Evolutionary conservation across 495 filamentous ascomycete species (phyloP).

Genomic region (Cladorrhinum samala): DNA sequence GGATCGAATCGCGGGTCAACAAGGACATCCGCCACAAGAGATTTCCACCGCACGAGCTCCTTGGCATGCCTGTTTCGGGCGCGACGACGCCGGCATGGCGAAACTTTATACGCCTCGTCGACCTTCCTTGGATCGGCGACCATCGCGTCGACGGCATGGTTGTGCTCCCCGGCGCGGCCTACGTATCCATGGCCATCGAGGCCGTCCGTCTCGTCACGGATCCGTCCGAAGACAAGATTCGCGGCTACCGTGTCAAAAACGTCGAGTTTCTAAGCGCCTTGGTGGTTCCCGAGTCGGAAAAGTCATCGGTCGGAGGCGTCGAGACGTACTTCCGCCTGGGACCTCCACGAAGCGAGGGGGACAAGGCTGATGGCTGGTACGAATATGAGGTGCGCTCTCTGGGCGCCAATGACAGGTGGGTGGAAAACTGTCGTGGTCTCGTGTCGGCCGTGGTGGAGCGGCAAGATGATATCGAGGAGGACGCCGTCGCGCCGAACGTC

Average conservation of each 20-base stretch:
- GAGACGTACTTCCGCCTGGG: not conserved
- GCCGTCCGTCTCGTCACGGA: constrained; percentile 32
- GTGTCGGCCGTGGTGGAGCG: too few species aligned
- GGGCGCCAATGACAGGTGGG: too few species aligned
- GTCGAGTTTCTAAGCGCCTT: not conserved
- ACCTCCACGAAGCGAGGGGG: not conserved
- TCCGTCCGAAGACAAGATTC: constrained; percentile 5
- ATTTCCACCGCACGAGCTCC: constrained; percentile 37
- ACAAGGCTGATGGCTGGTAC: constrained; percentile 1
- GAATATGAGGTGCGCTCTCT: constrained; percentile 1
- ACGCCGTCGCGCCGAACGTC: too few species aligned
- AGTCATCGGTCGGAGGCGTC: not conserved
- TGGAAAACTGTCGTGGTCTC: too few species aligned
- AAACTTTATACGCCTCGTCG: constrained; percentile 31
- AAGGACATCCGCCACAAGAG: constrained; percentile 34
- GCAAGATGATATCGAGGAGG: too few species aligned
- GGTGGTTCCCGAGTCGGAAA: not conserved
- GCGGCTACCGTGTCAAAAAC: not conserved
- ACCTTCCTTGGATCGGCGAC: constrained; percentile 40
- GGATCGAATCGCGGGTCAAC: constrained; percentile 37
- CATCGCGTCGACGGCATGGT: constrained; percentile 33
- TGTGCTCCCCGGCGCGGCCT: constrained; percentile 41
- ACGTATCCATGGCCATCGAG: constrained; percentile 42
- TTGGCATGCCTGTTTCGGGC: constrained; percentile 34
- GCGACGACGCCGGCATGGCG: constrained; percentile 40